Percentiles rank a stretch among this genome's conserved stretches.
These are phyloP conservation scores for Grosmannia huntii DNA, from an alignment of 2,329 filamentous ascomycete genomes.

Conservation along the genomic window DNA sequence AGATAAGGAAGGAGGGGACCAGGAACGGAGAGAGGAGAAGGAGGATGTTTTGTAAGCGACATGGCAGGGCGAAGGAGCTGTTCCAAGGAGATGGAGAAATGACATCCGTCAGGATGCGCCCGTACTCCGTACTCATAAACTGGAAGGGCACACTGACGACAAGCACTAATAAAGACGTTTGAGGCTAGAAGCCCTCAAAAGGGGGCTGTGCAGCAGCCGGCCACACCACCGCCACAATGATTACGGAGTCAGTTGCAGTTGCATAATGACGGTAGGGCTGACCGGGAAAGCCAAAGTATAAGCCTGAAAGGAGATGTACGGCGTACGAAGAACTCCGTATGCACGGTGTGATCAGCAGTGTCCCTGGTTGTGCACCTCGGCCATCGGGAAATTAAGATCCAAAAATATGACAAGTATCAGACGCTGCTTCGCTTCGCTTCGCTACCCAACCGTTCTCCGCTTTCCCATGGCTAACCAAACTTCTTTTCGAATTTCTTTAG, in stretches of 20 bases:
- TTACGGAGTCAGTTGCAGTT: not conserved
- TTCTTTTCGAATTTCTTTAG: constrained; percentile 72
- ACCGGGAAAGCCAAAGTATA: not conserved
- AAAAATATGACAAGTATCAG: not conserved
- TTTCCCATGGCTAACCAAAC: constrained; percentile 31
- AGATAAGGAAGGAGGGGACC: not conserved
- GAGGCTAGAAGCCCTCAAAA: not conserved
- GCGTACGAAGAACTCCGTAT: not conserved
- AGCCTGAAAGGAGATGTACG: not conserved
- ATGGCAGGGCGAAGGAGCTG: not conserved
- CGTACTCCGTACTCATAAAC: too few relatives aligned
- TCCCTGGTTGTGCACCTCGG: too few relatives aligned
- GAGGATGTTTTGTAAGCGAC: not conserved
- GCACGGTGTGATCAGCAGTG: not conserved
- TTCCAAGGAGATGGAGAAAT: too few relatives aligned
- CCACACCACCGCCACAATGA: not conserved
- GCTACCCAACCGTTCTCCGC: not conserved
- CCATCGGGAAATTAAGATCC: too few relatives aligned
- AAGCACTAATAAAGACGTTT: too few relatives aligned
- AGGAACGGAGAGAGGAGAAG: not conserved
- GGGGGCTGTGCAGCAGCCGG: not conserved
- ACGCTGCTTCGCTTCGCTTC: not conserved
- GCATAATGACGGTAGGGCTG: not conserved
- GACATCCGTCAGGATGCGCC: too few relatives aligned
- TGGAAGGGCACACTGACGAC: not conserved